Percentiles rank a stretch among this genome's conserved stretches.
Evolutionary conservation across 257 asterid species (phyloP).

Genomic region (Osmanthus fragrans): DNA sequence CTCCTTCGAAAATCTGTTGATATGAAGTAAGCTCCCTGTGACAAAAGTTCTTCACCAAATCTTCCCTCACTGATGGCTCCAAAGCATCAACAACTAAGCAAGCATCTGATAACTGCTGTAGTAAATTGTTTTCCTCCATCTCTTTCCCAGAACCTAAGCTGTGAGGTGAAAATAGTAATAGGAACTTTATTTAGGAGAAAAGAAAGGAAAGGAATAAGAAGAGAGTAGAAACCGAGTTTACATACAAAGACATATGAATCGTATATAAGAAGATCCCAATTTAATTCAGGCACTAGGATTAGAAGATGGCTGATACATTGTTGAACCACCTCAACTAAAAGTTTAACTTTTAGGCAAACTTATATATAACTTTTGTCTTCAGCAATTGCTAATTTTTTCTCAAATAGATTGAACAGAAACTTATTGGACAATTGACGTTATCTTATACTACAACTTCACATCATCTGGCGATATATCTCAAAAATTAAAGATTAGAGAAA

Average conservation of each 20-base stretch:
- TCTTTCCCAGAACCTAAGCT: constrained; percentile 99
- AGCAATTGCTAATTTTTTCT: background rate
- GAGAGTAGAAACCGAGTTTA: background rate
- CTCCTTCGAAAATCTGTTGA: constrained; percentile 98
- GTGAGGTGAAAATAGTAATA: constrained; percentile 18
- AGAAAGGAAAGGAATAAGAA: constrained; percentile 4
- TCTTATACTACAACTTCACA: background rate
- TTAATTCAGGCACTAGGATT: background rate
- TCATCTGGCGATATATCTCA: background rate
- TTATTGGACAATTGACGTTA: background rate
- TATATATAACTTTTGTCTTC: background rate
- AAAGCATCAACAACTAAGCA: constrained; percentile 97
- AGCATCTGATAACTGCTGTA: constrained; percentile 94
- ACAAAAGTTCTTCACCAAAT: constrained; percentile 83
- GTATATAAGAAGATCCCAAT: background rate
- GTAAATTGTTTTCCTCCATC: constrained; percentile 78
- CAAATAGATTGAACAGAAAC: background rate
- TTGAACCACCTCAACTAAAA: background rate
- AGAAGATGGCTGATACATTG: background rate
- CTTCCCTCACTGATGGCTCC: constrained; percentile 99
- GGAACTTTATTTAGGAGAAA: background rate
- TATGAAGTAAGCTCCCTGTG: constrained; percentile 92
- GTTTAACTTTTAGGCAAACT: background rate
- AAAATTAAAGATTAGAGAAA: background rate
- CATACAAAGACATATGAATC: background rate